Evolutionary conservation across 306 rosid species (phyloP).

Genomic region (Heteromeles arbutifolia): DNA sequence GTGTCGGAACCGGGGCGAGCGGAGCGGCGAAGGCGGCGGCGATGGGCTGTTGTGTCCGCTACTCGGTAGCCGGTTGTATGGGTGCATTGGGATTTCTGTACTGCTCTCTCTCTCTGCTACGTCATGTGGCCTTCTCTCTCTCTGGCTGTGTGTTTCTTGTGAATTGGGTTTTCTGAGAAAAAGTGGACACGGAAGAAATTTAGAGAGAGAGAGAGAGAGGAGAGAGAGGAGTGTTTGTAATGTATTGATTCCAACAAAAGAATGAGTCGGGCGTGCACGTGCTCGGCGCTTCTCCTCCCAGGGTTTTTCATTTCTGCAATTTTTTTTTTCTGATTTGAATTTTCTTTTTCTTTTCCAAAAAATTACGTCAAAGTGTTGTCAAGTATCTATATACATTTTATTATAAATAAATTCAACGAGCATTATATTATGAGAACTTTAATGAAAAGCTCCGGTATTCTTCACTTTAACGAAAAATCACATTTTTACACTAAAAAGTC

Average conservation of each 20-base stretch:
- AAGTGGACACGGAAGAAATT: not conserved
- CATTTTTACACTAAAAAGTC: too few species aligned
- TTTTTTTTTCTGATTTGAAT: not conserved
- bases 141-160: not conserved
- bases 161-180: not conserved
- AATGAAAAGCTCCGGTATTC: too few species aligned
- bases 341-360: not conserved
- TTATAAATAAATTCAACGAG: not conserved
- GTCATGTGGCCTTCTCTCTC: not conserved
- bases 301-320: not conserved
- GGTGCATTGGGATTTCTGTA: slow-evolving; percentile 55
- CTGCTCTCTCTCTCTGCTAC: slow-evolving; percentile 9
- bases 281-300: not conserved
- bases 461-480: too few species aligned
- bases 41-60: slow-evolving; percentile 94
- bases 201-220: not conserved
- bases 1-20: slow-evolving; percentile 79
- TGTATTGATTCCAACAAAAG: not conserved
- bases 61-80: slow-evolving; percentile 77
- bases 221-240: not conserved
- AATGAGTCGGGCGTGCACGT: not conserved
- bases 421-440: too few species aligned
- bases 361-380: not conserved
- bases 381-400: not conserved
- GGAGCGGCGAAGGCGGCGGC: slow-evolving; percentile 77